Evolutionary conservation across 2,329 filamentous ascomycete species (phyloP), one percentile per base, ranked within the genome.

Genomic region (Fusarium odoratissimum): DNA sequence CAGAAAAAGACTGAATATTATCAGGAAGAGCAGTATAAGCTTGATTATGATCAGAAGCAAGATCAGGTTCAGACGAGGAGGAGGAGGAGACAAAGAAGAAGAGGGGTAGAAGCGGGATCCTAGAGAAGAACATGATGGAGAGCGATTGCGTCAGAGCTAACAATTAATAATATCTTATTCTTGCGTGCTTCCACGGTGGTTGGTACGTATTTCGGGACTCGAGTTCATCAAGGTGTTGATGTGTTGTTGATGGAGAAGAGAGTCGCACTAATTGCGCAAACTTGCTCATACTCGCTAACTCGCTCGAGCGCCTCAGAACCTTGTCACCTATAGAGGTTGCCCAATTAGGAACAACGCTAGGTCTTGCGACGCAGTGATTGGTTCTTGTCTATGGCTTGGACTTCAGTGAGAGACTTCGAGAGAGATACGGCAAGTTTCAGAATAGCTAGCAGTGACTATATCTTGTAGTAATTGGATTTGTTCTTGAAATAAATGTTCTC

Each of bases 221-320:
- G 40, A 45, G 60, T 57, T 70, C 71, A 74, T 74, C 72, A 74
- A 70, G 72, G 72, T 74, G 57, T 52, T 38, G 23, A 23, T 28
- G 8, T 21, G 57, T 64, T 63, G 64, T 64, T 69, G 65, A 64
- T 69, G 33, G 49, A 13, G 35, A 28, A 41, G 49, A 41, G 14
- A 54, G 35, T 54, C 23, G 35, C 49, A 54, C 49, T 54, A 54
- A 54, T 54, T 67, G 65, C 71, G 71, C 72, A 78, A 78, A 78
- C 75, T 76, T 78, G 76, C 76, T 78, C 75, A 76, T 78, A 76
- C 76, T 78, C 75, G 75, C 46, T 67, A 55, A 55, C 41, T 42
- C 13, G 41, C 41, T 42, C n/a, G 40, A 23, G 40, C 49, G 35
- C 49, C 49, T 8, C 23, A 54, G 49, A 41, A 54, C 49, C 49